These are phyloP conservation scores for Microsporum ferrugineum DNA, from an alignment of 2,329 filamentous ascomycete species.

Conservation along the genomic window DNA sequence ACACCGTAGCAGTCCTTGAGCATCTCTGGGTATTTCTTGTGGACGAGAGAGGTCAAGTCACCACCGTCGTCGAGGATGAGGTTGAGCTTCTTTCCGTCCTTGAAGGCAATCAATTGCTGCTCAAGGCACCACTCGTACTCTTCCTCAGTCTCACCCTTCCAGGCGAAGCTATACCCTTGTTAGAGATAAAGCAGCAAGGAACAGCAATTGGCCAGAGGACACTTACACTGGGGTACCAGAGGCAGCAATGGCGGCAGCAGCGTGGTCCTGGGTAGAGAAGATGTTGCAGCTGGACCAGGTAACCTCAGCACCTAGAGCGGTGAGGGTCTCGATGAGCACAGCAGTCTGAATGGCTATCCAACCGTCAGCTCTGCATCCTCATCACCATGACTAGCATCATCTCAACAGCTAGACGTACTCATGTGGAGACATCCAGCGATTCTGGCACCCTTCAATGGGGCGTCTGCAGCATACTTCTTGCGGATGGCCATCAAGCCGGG, in stretches of 20 bases:
- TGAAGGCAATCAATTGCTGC: conserved; percentile 95
- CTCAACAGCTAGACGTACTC: conserved; percentile 45
- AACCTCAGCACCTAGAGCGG: conserved; percentile 87
- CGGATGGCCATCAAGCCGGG: conserved; percentile 95
- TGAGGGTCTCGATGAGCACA: conserved; percentile 97
- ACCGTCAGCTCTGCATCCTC: background rate
- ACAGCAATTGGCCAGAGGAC: conserved; percentile 26
- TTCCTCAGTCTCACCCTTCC: conserved; percentile 94
- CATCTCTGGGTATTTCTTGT: conserved; percentile 97
- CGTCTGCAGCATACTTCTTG: conserved; percentile 78
- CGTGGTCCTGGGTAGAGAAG: conserved; percentile 98
- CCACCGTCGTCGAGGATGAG: conserved; percentile 98
- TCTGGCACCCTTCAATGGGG: conserved; percentile 86
- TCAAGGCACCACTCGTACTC: conserved; percentile 99
- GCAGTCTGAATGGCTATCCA: conserved; percentile 82
- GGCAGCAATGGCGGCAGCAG: conserved; percentile 91
- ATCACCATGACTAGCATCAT: background rate
- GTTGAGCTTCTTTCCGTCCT: conserved; percentile 93
- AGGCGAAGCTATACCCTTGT: conserved; percentile 44
- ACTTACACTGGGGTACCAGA: conserved; percentile 71
- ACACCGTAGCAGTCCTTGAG: conserved; percentile 97
- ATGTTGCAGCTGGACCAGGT: conserved; percentile 99
- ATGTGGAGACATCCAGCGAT: conserved; percentile 98
- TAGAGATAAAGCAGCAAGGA: background rate
- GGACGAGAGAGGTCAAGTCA: conserved; percentile 90